Base-by-base conservation (phyloP, 2,329 filamentous ascomycete genomes). In the Gliomastix tumulicola region DNA sequence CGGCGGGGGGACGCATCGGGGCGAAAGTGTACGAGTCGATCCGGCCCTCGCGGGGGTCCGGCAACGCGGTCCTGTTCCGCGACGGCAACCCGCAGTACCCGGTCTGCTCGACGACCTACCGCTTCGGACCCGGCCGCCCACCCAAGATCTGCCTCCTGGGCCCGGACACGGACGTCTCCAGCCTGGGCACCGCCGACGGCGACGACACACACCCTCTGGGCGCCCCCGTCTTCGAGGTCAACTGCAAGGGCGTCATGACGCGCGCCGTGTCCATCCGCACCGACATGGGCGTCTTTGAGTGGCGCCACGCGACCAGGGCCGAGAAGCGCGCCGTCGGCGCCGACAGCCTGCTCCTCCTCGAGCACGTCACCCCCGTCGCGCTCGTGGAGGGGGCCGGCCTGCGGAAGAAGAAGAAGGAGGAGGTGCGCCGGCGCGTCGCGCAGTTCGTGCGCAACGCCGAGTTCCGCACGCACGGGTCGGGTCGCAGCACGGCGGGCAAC, bases 91-190 rank as follows among this genome's bases (percentile, higher is more conserved):
- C 48, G 6, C 19, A 21, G 11, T 16, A 48, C 11, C 53, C 65
- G 6, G 47, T 76, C n/a, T 68, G 64, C 43, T 60, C 52, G 2
- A 80, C 76, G 1, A 66, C 62, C 4, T 80, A 80, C 54, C 69
- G 66, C 43, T 78, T 71, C 46, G 76, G 76, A 0, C 74, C 74
- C 2, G 63, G 62, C 28, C 62, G 64, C 3, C 63, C 70, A 7
- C 76, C 76, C 4, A 53, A 63, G 30, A 54, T 82, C 18, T 41
- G 45, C 22, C 44, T 55, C 32, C 21, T 42, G 17, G 40, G 40
- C 20, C 30, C 36, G 13, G 4, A 28, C 25, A n/a, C 41, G 16
- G 21, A 17, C 5, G 6, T 10, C 28, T 34, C 21, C 31, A 27
- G 8, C 23, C 13, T 18, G 10, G 17, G 20, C 17, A 11, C 10